Base-by-base conservation (phyloP, 225 moss, liverwort and hornwort species). In the Pseudoscleropodium purum region DNA sequence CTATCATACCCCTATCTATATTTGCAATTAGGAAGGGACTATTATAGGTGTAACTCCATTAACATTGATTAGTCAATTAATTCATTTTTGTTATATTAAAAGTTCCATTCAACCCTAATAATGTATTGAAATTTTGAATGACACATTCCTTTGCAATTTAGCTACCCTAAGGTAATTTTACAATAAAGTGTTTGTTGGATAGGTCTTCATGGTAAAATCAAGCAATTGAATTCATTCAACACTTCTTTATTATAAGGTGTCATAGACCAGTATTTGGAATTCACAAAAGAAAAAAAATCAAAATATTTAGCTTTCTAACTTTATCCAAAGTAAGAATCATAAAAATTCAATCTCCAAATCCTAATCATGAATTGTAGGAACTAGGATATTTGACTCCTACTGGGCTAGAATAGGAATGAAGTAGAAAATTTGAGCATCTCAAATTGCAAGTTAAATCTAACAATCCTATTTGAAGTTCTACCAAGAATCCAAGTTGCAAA, bases 401-500 rank as follows among this genome's bases (percentile, higher is more conserved):
- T 47, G 12, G 5, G 4, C n/a, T 17, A n/a, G 17, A 57, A 19
- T 56, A 21, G 5, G 8, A 56, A 56, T 5, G 18, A 57, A 57
- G 20, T 8, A 57, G 8, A 57, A 45, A 47, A 47, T 10, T 47
- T 8, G 9, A 10, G 10, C 47, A 47, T 47, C 47, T 47, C 47
- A 47, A 47, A 9, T 9, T 47, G 47, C 47, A 47, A 47, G 47
- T 47, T 47, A 7, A 47, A 47, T 8, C 47, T 47, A 47, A 47
- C 47, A 47, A 47, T 10, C 47, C 47, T 47, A 47, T 47, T 47
- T 47, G 47, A 45, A 8, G 34, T 52, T 76, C 13, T 1, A 21
- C 5, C 0, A 2, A 77, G 5, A 34, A 77, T 52, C 23, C 10
- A 26, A 0, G 6, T 1, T 24, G 3, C 3, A 0, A 37, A 2